A percentile compares a stretch with the other conserved stretches of the same genome.
Conservation (phyloP, 345 rosid genomes). For the Boechera divaricarpa region DNA sequence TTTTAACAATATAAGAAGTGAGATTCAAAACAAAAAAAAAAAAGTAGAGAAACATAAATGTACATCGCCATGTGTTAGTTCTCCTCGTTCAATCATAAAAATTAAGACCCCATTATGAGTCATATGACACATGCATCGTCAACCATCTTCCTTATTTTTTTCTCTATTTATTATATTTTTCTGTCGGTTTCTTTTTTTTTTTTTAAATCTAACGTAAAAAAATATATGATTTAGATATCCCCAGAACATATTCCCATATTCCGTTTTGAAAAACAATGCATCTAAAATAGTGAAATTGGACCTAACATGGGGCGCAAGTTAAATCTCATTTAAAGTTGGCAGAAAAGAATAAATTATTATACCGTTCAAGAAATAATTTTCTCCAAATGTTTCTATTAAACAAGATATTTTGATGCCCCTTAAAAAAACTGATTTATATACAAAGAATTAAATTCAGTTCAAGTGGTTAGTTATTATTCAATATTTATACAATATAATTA, state of each 20-base stretch:
- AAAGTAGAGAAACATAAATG: slow-evolving; percentile 23
- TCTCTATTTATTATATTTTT: slow-evolving; percentile 6
- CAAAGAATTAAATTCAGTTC: neutral
- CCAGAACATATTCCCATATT: slow-evolving; percentile 27
- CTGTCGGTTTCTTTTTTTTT: slow-evolving; percentile 3
- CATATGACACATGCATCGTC: slow-evolving; percentile 47
- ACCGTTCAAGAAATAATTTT: neutral
- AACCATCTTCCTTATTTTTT: slow-evolving; percentile 24
- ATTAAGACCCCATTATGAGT: slow-evolving; percentile 35
- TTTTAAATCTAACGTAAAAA: neutral
- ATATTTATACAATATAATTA: too few relatives aligned
- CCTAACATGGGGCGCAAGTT: slow-evolving; percentile 32
- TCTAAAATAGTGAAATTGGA: neutral
- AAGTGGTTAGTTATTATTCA: neutral
- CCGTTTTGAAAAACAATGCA: neutral
- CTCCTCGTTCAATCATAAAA: slow-evolving; percentile 31
- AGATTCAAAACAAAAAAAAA: too few relatives aligned
- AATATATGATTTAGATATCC: neutral
- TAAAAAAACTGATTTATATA: neutral
- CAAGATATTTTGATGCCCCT: neutral
- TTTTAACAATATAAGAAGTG: neutral
- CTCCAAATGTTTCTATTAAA: neutral
- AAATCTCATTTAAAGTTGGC: neutral
- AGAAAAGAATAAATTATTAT: neutral
- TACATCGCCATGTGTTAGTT: slow-evolving; percentile 46